Conservation (phyloP, 306 rosid species). For the Albizia julibrissin region DNA sequence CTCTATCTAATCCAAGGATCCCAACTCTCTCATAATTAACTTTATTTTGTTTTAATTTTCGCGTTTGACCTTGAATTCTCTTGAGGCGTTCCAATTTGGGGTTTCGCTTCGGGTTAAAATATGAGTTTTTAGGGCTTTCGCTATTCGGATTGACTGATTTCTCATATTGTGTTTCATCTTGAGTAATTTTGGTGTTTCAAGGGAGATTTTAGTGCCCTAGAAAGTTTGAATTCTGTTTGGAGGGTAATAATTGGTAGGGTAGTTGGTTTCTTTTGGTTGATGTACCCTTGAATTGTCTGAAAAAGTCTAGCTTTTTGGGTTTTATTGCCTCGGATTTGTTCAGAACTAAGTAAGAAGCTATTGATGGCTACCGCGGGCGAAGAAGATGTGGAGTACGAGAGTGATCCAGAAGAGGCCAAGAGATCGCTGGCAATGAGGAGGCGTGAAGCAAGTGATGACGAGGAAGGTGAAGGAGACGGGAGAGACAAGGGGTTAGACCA, state of each 20-base stretch:
- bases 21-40: background rate
- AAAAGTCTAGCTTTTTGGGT: constrained; percentile 36
- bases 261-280: background rate
- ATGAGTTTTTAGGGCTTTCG: constrained; percentile 23
- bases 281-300: constrained; percentile 8
- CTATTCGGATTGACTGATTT: constrained; percentile 34
- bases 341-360: background rate
- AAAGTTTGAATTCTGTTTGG: background rate
- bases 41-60: constrained; percentile 23
- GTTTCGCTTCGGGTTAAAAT: constrained; percentile 3
- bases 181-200: constrained; percentile 7
- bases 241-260: background rate
- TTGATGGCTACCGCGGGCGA: constrained; percentile 61
- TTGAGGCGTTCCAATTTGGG: constrained; percentile 7
- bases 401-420: constrained; percentile 86
- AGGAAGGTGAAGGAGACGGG: constrained; percentile 60
- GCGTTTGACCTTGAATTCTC: constrained; percentile 31
- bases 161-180: constrained; percentile 19
- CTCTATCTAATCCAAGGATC: constrained; percentile 26
- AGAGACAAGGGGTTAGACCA: constrained; percentile 52
- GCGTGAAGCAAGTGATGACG: constrained; percentile 87
- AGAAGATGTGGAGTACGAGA: constrained; percentile 80
- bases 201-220: background rate
- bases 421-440: constrained; percentile 81
- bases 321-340: constrained; percentile 31